Base-by-base conservation (phyloP, 2,329 filamentous ascomycete genomes). In the Colletotrichum sublineola region DNA sequence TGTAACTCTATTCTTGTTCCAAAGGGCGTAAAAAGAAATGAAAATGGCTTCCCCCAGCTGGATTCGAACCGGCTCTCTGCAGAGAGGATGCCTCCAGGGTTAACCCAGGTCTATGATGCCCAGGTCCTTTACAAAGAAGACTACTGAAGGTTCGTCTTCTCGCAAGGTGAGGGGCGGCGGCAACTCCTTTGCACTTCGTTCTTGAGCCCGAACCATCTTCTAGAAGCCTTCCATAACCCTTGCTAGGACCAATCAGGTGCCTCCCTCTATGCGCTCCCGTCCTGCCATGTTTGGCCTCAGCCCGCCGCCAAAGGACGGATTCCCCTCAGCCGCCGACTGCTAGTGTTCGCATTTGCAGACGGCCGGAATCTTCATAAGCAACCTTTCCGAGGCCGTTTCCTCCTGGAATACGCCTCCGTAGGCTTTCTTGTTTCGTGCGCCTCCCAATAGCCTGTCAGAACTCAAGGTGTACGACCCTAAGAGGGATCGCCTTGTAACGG, bases 201-300 rank as follows among this genome's bases (percentile, higher is more conserved):
- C 66, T 69, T 69, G 66, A 72, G 66, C 66, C 46, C 58, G 60
- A 69, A 64, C 69, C 46, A 60, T 69, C 69, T 71, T 73, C 71
- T 71, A 62, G 71, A 73, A 71, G 44, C 56, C 62, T 73, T 73
- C 71, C 56, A 71, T 29, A 36, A 73, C 71, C 67, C 67, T 58
- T 67, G 71, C 62, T 67, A 58, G 63, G 46, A 44, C 50, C 71
- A 73, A 52, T 52, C 67, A 71, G 71, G 71, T 56, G 61, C 55
- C 61, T 72, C 66, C 55, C 61, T 72, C 66, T 60, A 67, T 64
- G 69, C 48, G 60, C 60, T 44, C 67, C 69, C 52, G 65, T 24
- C 64, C 24, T 71, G 68, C 68, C 58, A 63, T 65, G 64, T 68
- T 63, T 52, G 50, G 40, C 57, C 64, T 56, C 40, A 61, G 52